Percentiles rank a stretch among this genome's conserved stretches.
Conservation (phyloP, 129 eudicot species). For the Centaurea solstitialis region DNA sequence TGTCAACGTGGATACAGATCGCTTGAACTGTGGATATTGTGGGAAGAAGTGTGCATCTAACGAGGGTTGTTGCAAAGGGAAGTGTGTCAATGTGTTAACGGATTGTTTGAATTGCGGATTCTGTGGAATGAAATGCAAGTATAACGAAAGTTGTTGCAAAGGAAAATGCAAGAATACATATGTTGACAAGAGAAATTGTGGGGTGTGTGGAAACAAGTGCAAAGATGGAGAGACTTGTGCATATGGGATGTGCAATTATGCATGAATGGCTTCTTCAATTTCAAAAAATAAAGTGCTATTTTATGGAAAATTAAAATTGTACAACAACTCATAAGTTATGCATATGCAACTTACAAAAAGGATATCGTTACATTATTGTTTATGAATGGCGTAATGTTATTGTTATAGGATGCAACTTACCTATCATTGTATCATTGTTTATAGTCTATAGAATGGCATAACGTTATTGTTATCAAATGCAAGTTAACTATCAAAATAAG, state of each 20-base stretch:
- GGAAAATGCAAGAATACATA: constrained; percentile 40
- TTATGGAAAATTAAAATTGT: neutral
- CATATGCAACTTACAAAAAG: neutral
- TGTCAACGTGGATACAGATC: constrained; percentile 41
- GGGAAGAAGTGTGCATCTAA: constrained; percentile 39
- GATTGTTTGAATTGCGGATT: constrained; percentile 34
- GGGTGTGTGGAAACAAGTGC: constrained; percentile 48
- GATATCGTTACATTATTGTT: neutral
- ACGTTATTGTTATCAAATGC: too few species aligned
- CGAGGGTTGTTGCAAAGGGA: constrained; percentile 39
- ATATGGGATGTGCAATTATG: constrained; percentile 50
- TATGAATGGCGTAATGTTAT: neutral
- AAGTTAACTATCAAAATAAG: neutral
- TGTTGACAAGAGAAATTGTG: constrained; percentile 34
- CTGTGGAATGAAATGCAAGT: constrained; percentile 46
- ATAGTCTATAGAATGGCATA: too few species aligned
- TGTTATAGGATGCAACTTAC: neutral
- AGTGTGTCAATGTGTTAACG: constrained; percentile 24
- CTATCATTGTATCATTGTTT: too few species aligned
- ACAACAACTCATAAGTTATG: too few species aligned
- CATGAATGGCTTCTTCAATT: constrained; percentile 25
- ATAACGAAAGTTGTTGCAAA: constrained; percentile 43
- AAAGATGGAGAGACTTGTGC: constrained; percentile 40
- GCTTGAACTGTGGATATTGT: constrained; percentile 39
- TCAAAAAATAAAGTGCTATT: too few species aligned